Base-by-base conservation (phyloP, 306 rosid genomes). In the Psophocarpus tetragonolobus region DNA sequence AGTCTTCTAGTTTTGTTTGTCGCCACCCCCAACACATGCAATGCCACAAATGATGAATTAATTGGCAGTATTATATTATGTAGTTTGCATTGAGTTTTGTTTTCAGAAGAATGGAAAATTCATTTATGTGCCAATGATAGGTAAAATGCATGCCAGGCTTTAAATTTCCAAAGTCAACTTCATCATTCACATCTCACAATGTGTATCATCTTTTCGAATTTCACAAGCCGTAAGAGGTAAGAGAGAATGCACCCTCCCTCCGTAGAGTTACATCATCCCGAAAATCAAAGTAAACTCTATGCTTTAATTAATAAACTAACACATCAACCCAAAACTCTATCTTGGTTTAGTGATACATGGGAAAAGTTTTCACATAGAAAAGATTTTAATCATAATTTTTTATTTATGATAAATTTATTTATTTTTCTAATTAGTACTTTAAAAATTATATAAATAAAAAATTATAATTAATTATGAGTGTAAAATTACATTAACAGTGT, bases 121-220 rank as follows among this genome's bases (percentile, higher is more conserved):
- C 42, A 76, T 9, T 9, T 4, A 26, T 57, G 24, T 54, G 51
- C 42, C 54, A 15, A 35, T 2, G 7, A 44, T 53, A 53, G 54
- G 42, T 35, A 33, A 63, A 17, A 63, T 66, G 32, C 84, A 29
- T 64, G 33, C 29, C 45, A 67, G 5, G 6, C 24, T 68, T 9
- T n/a, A n/a, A n/a, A n/a, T 41, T 57, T 12, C 62, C 63, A 20
- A 76, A 82, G 67, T 23, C 75, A 76, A 76, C 74, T 76, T 75
- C 13, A 38, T 38, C 8, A 8, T 38, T 10, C 0, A 13, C 1
- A 39, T 8, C 11, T 39, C 11, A 39, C 45, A 39, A 39, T 39
- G 45, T 39, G 9, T 39, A 36, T 6, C 41, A 38, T 38, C 38
- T 41, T 61, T 61, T 68, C 30, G 68, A 77, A 54, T 53, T 67